Conservation (phyloP, 768 basidiomycete species). For the Galerina sulciceps region DNA sequence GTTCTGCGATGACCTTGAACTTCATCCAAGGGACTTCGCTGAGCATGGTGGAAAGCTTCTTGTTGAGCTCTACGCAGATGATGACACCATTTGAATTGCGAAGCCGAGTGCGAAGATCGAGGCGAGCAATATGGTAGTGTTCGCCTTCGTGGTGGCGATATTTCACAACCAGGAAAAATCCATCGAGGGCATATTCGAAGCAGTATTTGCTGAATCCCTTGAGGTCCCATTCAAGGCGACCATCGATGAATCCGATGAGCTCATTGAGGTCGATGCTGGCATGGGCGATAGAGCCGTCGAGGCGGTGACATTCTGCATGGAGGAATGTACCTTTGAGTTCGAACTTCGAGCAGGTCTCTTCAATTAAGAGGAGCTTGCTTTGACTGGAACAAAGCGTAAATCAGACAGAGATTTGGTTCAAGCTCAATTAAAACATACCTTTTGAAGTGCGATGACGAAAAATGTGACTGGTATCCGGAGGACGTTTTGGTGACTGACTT, state of each 20-base stretch:
- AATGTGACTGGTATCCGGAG: conserved; percentile 6
- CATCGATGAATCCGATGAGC: conserved; percentile 15
- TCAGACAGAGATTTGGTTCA: background rate
- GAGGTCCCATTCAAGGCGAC: conserved; percentile 17
- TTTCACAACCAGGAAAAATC: conserved; percentile 14
- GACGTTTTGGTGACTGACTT: conserved; percentile 9
- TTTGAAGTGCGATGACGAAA: conserved; percentile 19
- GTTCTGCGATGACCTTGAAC: conserved; percentile 28
- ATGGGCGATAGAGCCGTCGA: conserved; percentile 13
- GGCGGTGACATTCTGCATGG: conserved; percentile 14
- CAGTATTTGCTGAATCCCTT: conserved; percentile 11
- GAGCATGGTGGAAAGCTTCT: conserved; percentile 19
- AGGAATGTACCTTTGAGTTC: conserved; percentile 15
- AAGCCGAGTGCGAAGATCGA: conserved; percentile 19
- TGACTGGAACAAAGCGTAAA: background rate
- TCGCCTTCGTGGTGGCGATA: conserved; percentile 9
- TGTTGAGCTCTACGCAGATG: conserved; percentile 18
- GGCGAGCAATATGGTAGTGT: conserved; percentile 5
- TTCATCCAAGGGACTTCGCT: conserved; percentile 30
- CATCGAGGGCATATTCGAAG: conserved; percentile 7
- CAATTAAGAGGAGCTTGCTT: conserved; percentile 15
- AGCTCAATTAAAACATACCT: background rate
- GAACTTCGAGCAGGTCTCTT: conserved; percentile 16
- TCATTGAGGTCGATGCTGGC: conserved; percentile 14
- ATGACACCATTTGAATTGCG: conserved; percentile 14